phyloP scores from a whole-genome alignment of 2,329 filamentous ascomycete species.

The Orbilia blumenaviensis region DNA sequence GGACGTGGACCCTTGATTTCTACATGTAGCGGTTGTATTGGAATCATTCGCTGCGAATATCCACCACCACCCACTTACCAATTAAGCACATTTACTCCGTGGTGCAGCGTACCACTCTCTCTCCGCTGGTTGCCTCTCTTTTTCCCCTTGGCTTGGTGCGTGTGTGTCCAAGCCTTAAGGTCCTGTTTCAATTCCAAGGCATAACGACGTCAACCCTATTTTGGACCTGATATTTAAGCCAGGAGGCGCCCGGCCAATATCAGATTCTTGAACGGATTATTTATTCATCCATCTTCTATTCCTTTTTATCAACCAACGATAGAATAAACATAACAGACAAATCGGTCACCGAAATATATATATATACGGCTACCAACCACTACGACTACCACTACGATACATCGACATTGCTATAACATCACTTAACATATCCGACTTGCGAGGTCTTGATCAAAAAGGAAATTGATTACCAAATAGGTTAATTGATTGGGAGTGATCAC shows the following conservation, averaged over 20 bases:
- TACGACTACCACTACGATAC: too few relatives aligned
- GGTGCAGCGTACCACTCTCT: background rate
- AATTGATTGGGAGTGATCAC: background rate
- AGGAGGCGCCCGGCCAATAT: constrained; percentile 18
- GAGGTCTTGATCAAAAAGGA: background rate
- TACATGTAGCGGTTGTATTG: constrained; percentile 17
- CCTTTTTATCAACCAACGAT: background rate
- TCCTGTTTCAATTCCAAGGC: background rate
- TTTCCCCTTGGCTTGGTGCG: background rate
- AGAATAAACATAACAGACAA: too few relatives aligned
- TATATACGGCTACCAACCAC: too few relatives aligned
- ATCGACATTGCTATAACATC: too few relatives aligned
- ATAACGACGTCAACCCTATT: constrained; percentile 40
- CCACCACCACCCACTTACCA: too few relatives aligned
- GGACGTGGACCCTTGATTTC: constrained; percentile 7
- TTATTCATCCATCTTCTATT: background rate
- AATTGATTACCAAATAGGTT: background rate
- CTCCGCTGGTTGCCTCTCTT: background rate
- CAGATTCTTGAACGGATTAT: too few relatives aligned
- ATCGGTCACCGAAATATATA: too few relatives aligned
- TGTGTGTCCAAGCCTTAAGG: too few relatives aligned
- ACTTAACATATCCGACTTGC: too few relatives aligned
- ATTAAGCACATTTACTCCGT: too few relatives aligned
- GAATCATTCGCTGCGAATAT: background rate
- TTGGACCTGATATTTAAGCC: constrained; percentile 24